Percentiles rank a stretch among this genome's conserved stretches.
These are phyloP conservation scores for Calonectria pteridis DNA, from an alignment of 2,329 filamentous ascomycete species.

Conservation along the genomic window DNA sequence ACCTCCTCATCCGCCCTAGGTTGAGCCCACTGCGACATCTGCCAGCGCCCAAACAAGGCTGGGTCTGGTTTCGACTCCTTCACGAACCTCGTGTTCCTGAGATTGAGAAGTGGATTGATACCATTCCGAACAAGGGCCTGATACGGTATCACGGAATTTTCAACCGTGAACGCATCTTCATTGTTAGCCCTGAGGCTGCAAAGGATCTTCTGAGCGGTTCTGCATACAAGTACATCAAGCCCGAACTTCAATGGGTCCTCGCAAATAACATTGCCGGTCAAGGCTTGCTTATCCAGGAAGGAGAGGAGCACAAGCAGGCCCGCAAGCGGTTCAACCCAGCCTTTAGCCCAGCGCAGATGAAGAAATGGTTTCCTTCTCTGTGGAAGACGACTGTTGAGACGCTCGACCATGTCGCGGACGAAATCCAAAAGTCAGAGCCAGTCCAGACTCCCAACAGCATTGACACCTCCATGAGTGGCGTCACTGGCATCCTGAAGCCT, in stretches of 20 bases:
- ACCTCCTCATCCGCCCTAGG: neutral
- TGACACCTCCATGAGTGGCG: neutral
- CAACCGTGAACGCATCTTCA: neutral
- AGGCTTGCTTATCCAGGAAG: conserved; percentile 21
- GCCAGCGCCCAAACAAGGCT: neutral
- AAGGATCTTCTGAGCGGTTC: neutral
- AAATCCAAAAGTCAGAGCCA: neutral
- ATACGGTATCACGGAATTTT: neutral
- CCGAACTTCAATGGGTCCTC: neutral
- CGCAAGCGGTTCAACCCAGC: conserved; percentile 17
- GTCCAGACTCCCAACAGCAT: neutral
- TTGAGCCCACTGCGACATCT: neutral
- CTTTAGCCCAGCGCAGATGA: neutral
- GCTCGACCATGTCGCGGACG: neutral
- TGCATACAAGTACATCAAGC: neutral
- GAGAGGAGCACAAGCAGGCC: conserved; percentile 22
- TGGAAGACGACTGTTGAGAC: neutral
- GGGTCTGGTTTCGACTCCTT: neutral
- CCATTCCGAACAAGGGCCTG: neutral
- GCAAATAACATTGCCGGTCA: conserved; percentile 17
- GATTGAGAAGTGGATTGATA: conserved; percentile 1
- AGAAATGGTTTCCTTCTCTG: neutral
- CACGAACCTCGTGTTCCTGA: neutral
- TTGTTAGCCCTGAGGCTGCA: neutral
- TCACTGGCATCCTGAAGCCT: neutral